Base-by-base conservation (phyloP, 192 early-diverging fungal genomes). In the Gigaspora rosea region DNA sequence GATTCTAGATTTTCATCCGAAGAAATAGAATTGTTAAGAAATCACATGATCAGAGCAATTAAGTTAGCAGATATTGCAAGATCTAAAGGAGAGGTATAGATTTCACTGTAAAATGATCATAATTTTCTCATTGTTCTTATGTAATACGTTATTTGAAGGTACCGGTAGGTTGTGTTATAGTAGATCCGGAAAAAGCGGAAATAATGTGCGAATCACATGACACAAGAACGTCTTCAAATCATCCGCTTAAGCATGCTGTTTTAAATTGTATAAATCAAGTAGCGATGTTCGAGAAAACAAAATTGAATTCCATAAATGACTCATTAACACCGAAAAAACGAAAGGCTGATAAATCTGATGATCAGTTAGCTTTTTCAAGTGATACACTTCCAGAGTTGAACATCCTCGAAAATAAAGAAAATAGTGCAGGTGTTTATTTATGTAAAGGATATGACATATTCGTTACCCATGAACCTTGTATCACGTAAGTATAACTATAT, bases 401-500 rank as follows among this genome's bases (percentile, higher is more conserved):
- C 41, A 41, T 7, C 8, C 51, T 33, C 9, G 13, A 51, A 33
- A 63, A 78, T 32, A 76, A 64, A 54, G 58, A 71, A 13, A 78
- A 76, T 58, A 32, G 47, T 67, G 65, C 50, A 59, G 68, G 13
- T 74, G 86, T 84, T 6, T 96, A 98, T 78, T 80, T 96, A 27
- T 96, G 94, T 75, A 95, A 88, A 11, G 94, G 90, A 5, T 84
- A 93, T 33, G 95, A 98, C 76, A 79, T 95, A 35, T 98, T 93
- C 82, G 68, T 94, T 51, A 86, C 88, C 13, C 87, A 89, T 52
- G 95, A 98, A 74, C 96, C 96, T 6, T 98, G 96, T 65, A 88
- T 88, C 20, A 98, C 96, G 96, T 91, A 83, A 82, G 85, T 5
- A 18, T 18, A 56, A 56, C 16, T 78, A 18, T 36, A 16, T 47